Evolutionary conservation across 2,329 filamentous ascomycete genomes (phyloP).

Genomic region (Paramyrothecium roridum): DNA sequence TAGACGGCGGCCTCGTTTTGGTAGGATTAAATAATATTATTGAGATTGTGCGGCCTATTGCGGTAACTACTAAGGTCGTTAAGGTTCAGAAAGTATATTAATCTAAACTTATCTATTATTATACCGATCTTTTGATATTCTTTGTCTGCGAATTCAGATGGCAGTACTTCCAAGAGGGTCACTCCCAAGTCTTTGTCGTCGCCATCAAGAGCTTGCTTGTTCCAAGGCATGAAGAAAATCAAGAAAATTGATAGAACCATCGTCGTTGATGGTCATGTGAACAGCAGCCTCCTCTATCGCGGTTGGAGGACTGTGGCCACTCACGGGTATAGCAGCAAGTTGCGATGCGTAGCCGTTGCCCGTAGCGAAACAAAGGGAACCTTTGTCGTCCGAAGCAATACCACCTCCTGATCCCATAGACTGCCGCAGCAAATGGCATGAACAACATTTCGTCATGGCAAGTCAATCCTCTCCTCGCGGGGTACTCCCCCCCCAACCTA

Average conservation of each 20-base stretch:
- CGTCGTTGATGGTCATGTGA: constrained; percentile 35
- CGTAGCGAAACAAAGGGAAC: constrained; percentile 34
- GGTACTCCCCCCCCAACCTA: no score
- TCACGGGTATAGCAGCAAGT: constrained; percentile 31
- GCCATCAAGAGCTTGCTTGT: constrained; percentile 46
- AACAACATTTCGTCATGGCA: no score
- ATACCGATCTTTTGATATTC: constrained; percentile 42
- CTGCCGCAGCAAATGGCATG: constrained; percentile 30
- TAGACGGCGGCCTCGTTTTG: constrained; percentile 44
- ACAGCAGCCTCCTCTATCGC: constrained; percentile 43
- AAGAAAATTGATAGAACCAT: constrained; percentile 39
- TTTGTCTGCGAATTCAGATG: constrained; percentile 38
- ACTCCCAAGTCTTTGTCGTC: constrained; percentile 49
- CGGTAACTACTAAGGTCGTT: constrained; percentile 37
- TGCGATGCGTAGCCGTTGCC: constrained; percentile 39
- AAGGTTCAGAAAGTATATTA: constrained; percentile 40
- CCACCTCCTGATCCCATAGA: constrained; percentile 39
- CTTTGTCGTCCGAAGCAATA: constrained; percentile 32
- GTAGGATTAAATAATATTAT: constrained; percentile 42
- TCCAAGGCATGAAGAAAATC: constrained; percentile 55
- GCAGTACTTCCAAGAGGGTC: constrained; percentile 38
- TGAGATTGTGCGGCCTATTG: constrained; percentile 29
- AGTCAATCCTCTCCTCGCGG: no score
- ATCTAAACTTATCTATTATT: constrained; percentile 48
- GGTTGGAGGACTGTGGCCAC: constrained; percentile 33